Evolutionary conservation across 2,329 filamentous ascomycete species (phyloP), one percentile per base, ranked within the genome.

Genomic region (Simplicillium aogashimaense): DNA sequence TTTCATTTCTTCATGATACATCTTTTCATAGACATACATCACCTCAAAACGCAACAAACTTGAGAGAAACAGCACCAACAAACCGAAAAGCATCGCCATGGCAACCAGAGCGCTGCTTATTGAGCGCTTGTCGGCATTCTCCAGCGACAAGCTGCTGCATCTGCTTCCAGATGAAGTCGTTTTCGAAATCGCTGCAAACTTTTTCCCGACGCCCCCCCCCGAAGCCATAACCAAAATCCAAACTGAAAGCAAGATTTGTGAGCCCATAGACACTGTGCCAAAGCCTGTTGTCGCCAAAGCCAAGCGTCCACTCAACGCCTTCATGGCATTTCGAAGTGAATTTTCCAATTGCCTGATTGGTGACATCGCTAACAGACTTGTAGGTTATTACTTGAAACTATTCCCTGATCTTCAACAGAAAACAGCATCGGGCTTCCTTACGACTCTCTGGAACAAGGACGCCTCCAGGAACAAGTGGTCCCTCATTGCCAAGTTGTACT

Each of bases 401-500:
- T 71, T 74, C 47, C 61, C 62, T 7, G 56, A 58, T 25, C 53
- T 61, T 37, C 64, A 65, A 30, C 74, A 76, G 57, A 75, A 74
- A 57, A 59, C 61, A 32, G 68, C 70, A 40, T 77, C 72, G 32
- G 64, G 63, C 12, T 59, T 67, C 45, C 53, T 77, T 43, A 66
- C 60, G 16, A 51, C 54, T 25, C 58, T 75, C 44, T 77, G 72
- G 73, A 54, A 62, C 37, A 55, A 59, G 29, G 72, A 76, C 46
- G 60, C 59, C 36, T 67, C 66, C 57, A 65, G 70, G 48, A 60
- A 63, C 43, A 65, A 71, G 47, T 76, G 71, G 70, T 61, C 61
- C 36, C 56, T 76, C 43, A 54, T 76, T 42, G 67, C 70, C 36
- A 73, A 72, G 50, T 68, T 71, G 14, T 77, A 73, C 60, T 76